Conservation (phyloP, 768 basidiomycete species). For the Auriscalpium microsporum region DNA sequence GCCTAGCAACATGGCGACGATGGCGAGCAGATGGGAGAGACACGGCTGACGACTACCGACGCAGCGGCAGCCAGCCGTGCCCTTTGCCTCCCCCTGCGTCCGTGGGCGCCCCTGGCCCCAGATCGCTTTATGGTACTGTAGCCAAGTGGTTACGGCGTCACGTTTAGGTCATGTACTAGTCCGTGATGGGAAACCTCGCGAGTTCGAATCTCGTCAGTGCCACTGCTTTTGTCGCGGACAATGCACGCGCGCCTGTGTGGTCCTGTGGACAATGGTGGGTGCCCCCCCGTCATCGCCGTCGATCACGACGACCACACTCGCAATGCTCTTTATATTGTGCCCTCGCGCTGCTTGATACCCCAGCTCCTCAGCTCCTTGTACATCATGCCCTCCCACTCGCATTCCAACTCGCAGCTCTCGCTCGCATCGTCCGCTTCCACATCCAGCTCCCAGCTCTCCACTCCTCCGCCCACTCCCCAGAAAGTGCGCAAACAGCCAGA, state of each 20-base stretch:
- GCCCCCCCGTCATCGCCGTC: no score
- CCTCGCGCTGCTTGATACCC: not conserved
- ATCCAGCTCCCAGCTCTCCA: constrained; percentile 1
- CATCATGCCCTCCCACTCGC: not conserved
- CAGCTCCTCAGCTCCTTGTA: not conserved
- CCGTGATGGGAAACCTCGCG: constrained; percentile 54
- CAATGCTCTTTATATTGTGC: not conserved
- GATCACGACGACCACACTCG: not conserved
- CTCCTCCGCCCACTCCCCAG: not conserved
- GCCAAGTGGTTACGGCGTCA: constrained; percentile 56
- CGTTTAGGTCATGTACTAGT: constrained; percentile 38
- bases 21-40: not conserved
- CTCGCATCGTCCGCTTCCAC: not conserved
- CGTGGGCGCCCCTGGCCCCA: no score
- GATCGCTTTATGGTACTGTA: constrained; percentile 34
- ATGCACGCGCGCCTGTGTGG: no score
- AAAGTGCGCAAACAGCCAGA: constrained; percentile 7
- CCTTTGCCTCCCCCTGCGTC: no score
- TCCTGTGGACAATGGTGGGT: no score
- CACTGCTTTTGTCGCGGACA: constrained; percentile 14
- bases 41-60: not conserved
- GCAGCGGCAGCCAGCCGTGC: not conserved
- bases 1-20: constrained; percentile 6
- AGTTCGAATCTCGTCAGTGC: constrained; percentile 56
- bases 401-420: not conserved